These are phyloP conservation scores for Termitomyces sp. DNA, from an alignment of 768 basidiomycete species.

Conservation along the genomic window DNA sequence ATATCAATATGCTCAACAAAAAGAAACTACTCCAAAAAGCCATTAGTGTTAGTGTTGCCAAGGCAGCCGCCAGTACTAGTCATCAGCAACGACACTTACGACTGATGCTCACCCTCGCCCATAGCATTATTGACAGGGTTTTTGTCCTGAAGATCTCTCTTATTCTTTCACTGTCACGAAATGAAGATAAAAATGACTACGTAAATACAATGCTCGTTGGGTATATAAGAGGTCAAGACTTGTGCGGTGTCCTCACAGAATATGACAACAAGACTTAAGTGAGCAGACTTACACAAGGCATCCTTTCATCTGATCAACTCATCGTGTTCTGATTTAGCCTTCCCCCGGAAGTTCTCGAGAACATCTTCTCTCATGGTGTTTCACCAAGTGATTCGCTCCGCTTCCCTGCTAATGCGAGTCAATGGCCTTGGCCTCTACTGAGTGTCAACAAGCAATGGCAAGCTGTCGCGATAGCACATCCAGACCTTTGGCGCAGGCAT, in stretches of 20 bases:
- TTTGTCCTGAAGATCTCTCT: background rate
- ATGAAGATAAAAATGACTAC: background rate
- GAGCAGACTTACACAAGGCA: background rate
- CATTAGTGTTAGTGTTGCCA: background rate
- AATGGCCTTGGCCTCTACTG: slow-evolving; percentile 6
- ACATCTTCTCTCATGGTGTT: slow-evolving; percentile 2
- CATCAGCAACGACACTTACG: background rate
- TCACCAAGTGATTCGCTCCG: background rate
- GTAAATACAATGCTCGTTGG: background rate
- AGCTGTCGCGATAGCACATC: background rate
- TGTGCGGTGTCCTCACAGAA: background rate
- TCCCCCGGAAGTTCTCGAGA: slow-evolving; percentile 4
- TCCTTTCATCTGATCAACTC: background rate
- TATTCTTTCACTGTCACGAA: background rate
- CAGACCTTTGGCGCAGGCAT: slow-evolving; percentile 5
- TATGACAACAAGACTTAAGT: background rate
- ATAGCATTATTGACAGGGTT: background rate
- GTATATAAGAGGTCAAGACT: background rate
- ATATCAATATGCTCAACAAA: background rate
- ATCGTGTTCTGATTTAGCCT: background rate
- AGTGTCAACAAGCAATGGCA: slow-evolving; percentile 5
- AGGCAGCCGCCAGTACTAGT: too few species aligned
- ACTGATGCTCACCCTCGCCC: background rate
- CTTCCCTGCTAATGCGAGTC: background rate
- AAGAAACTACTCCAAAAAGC: background rate